Evolutionary conservation across 108 stramenopile genomes (phyloP).

Genomic region (Skeletonema marinoi): DNA sequence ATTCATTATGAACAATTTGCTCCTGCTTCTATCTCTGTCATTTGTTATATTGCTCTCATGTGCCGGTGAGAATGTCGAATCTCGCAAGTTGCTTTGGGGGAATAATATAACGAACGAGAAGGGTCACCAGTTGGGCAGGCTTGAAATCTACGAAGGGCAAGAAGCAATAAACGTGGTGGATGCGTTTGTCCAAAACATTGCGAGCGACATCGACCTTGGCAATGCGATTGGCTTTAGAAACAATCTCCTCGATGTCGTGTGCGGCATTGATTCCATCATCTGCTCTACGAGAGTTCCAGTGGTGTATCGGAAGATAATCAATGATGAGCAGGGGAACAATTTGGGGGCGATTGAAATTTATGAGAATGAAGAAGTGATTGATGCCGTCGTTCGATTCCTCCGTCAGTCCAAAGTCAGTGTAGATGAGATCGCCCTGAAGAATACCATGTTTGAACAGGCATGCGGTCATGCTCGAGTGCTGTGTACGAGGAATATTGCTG

Average conservation of each 20-base stretch:
- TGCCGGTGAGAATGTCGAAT: background rate
- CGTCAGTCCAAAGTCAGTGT: conserved; percentile 17
- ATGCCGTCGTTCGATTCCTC: conserved; percentile 47
- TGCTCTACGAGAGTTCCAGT: conserved; percentile 35
- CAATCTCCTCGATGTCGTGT: conserved; percentile 36
- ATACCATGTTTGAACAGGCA: conserved; percentile 45
- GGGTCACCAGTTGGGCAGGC: conserved; percentile 26
- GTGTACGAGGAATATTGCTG: conserved; percentile 46
- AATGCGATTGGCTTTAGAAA: conserved; percentile 11
- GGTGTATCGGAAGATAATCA: conserved; percentile 44
- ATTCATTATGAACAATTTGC: background rate
- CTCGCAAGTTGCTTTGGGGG: conserved; percentile 18
- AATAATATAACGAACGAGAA: conserved; percentile 18
- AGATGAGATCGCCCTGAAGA: conserved; percentile 46
- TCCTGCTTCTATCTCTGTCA: background rate
- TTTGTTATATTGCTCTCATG: background rate
- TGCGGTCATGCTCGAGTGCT: conserved; percentile 25
- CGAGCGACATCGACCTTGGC: background rate
- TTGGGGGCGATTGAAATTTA: conserved; percentile 38
- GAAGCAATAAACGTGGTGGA: conserved; percentile 39
- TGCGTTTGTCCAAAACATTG: conserved; percentile 27
- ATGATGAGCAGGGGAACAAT: conserved; percentile 24
- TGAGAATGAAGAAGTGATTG: conserved; percentile 55
- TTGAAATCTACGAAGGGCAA: conserved; percentile 37
- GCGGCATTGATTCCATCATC: conserved; percentile 8